Conservation (phyloP, 2,329 filamentous ascomycete genomes). For the Botrytis fragariae region DNA sequence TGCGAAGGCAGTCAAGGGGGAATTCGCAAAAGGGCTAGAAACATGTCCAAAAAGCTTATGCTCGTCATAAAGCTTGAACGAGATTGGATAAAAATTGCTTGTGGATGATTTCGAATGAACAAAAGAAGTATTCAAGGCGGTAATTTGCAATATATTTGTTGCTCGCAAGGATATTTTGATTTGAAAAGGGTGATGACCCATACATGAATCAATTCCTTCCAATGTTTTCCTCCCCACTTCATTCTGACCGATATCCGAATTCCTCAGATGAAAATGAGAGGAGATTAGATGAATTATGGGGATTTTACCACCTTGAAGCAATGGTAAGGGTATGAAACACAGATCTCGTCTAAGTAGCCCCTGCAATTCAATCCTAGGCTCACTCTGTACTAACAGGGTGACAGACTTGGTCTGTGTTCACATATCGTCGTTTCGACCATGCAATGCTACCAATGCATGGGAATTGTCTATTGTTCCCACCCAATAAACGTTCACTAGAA, state of each 20-base stretch:
- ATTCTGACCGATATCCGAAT: not conserved
- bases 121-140: slow-evolving; percentile 10
- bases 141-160: slow-evolving; percentile 19
- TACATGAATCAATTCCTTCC: not conserved
- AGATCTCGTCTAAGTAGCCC: not conserved
- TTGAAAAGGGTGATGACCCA: slow-evolving; percentile 5
- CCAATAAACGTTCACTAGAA: not conserved
- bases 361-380: not conserved
- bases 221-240: not conserved
- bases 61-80: not conserved
- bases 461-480: not conserved
- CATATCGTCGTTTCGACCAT: not conserved
- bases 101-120: not conserved
- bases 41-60: not conserved
- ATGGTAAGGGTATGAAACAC: not conserved
- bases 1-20: not conserved
- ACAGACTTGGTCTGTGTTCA: not conserved
- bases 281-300: not conserved
- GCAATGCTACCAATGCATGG: not conserved
- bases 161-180: slow-evolving; percentile 10
- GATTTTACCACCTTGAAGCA: not conserved
- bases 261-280: not conserved
- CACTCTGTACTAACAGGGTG: not conserved
- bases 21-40: not conserved
- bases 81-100: not conserved